Percentiles rank a stretch among this genome's conserved stretches.
These are phyloP conservation scores for Novymonas esmeraldas DNA, from an alignment of 208 protist genomes.

Conservation along the genomic window DNA sequence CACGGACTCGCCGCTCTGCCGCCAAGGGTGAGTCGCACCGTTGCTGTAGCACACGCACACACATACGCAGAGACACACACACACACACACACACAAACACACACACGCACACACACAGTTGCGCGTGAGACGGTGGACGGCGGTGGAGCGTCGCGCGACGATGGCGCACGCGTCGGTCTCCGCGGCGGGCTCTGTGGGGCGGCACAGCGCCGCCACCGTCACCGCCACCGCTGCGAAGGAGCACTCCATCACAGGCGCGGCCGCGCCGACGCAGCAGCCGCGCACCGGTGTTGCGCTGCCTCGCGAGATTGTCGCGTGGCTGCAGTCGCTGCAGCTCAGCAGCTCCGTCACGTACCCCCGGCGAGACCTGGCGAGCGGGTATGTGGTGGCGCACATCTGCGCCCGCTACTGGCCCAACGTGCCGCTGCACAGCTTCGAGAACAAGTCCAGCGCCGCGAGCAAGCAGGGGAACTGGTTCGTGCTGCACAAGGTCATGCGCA, in stretches of 20 bases:
- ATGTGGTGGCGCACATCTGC: conserved; percentile 93
- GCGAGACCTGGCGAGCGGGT: conserved; percentile 93
- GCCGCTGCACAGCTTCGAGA: conserved; percentile 92
- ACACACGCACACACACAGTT: no score
- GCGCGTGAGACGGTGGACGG: no score
- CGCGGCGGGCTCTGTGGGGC: background rate
- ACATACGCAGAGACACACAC: background rate
- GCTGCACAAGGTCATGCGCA: conserved; percentile 67
- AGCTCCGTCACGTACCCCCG: conserved; percentile 76
- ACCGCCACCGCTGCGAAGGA: background rate
- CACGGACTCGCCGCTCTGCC: no score
- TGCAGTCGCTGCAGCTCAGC: conserved; percentile 89
- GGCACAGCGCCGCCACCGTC: background rate
- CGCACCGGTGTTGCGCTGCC: conserved; percentile 45
- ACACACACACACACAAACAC: background rate
- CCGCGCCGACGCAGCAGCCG: background rate
- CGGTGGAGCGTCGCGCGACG: background rate
- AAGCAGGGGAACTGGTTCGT: conserved; percentile 92
- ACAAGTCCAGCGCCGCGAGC: conserved; percentile 56
- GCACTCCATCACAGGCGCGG: background rate
- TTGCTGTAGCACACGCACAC: conserved; percentile 1
- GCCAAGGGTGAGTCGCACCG: no score
- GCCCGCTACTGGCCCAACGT: conserved; percentile 90
- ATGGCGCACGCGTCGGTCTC: conserved; percentile 1
- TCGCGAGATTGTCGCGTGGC: conserved; percentile 90